Percentiles rank a stretch among this genome's conserved stretches.
These are phyloP conservation scores for Pichia deserticola DNA, from an alignment of 805 yeast species.

Conservation along the genomic window DNA sequence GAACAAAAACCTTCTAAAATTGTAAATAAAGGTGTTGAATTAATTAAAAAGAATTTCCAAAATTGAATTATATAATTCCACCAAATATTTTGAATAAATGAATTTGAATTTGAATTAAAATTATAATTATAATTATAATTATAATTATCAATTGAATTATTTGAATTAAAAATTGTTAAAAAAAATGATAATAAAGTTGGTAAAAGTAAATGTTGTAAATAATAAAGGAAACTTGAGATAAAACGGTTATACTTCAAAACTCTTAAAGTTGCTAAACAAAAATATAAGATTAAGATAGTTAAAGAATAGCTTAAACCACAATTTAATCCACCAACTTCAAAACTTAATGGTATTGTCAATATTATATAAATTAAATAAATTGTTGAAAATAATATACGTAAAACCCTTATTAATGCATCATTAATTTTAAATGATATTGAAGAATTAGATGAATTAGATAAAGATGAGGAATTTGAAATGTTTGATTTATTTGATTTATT, in stretches of 20 bases:
- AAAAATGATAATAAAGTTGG: slow-evolving; percentile 75
- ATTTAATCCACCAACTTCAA: slow-evolving; percentile 84
- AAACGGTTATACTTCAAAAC: slow-evolving; percentile 42
- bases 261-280: slow-evolving; percentile 64
- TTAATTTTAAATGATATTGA: not conserved
- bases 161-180: slow-evolving; percentile 41
- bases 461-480: too few relatives aligned
- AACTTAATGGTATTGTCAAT: slow-evolving; percentile 83
- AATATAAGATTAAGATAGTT: slow-evolving; percentile 64
- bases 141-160: slow-evolving; percentile 6
- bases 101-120: slow-evolving; percentile 4
- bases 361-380: slow-evolving; percentile 63
- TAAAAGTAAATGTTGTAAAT: slow-evolving; percentile 72
- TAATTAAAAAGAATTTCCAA: slow-evolving; percentile 67
- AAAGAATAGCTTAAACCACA: slow-evolving; percentile 85
- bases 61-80: slow-evolving; percentile 40
- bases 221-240: slow-evolving; percentile 48
- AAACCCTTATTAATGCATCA: slow-evolving; percentile 10
- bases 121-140: not conserved
- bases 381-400: slow-evolving; percentile 40
- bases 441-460: not conserved
- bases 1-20: slow-evolving; percentile 91
- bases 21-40: slow-evolving; percentile 86
- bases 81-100: slow-evolving; percentile 18
- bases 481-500: not conserved